phyloP scores from a whole-genome alignment of 2,329 filamentous ascomycete genomes.

The Microcyclospora tardicrescens region DNA sequence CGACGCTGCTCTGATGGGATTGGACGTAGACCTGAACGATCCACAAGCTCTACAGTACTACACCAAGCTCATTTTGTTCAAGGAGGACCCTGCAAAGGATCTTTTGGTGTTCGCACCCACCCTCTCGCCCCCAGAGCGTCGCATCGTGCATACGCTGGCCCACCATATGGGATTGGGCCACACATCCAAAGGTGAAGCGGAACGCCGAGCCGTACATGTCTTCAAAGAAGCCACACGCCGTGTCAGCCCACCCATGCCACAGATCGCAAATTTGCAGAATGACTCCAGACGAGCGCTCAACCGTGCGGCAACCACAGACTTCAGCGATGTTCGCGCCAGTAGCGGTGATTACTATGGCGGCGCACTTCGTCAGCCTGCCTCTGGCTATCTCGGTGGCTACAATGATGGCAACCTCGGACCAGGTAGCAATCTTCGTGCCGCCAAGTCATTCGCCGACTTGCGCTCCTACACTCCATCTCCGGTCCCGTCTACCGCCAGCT shows the following conservation, averaged over 20 bases:
- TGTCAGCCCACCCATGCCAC: conserved; percentile 49
- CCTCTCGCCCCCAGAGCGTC: conserved; percentile 69
- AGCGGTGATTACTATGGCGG: conserved; percentile 64
- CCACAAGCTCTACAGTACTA: conserved; percentile 78
- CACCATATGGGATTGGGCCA: conserved; percentile 92
- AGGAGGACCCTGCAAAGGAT: conserved; percentile 63
- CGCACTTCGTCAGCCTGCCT: conserved; percentile 66
- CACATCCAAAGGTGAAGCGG: conserved; percentile 74
- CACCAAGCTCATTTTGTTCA: conserved; percentile 79
- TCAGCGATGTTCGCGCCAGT: conserved; percentile 55
- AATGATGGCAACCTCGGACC: conserved; percentile 58
- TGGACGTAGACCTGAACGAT: conserved; percentile 83
- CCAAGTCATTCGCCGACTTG: conserved; percentile 92
- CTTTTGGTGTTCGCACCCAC: conserved; percentile 72
- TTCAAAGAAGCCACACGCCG: conserved; percentile 53
- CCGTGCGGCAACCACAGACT: conserved; percentile 93
- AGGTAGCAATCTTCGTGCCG: conserved; percentile 70
- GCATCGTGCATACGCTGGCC: conserved; percentile 83
- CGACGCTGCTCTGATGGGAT: conserved; percentile 13
- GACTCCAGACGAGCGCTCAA: conserved; percentile 74
- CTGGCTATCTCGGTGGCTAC: conserved; percentile 63
- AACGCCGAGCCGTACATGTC: conserved; percentile 82
- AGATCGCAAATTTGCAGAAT: conserved; percentile 57
- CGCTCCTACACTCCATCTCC: conserved; percentile 92
- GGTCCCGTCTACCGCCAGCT: conserved; percentile 78